Evolutionary conservation across 2,329 filamentous ascomycete genomes (phyloP), one percentile per base, ranked within the genome.

Genomic region (Xylaria multiplex): DNA sequence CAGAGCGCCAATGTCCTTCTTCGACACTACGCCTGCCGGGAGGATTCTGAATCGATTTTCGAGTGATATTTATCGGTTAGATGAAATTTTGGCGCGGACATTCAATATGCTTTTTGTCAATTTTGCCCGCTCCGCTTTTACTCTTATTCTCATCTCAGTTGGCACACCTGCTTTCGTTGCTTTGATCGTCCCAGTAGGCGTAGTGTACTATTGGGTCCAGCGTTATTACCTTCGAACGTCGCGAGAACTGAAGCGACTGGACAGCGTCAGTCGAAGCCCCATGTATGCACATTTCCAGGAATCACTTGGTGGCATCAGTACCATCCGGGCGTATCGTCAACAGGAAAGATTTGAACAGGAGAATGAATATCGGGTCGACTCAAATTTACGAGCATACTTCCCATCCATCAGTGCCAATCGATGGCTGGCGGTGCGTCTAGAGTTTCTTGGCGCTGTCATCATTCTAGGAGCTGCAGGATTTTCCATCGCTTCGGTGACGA

Each of bases 261-360:
- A 99, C 80, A 97, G 94, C 77, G 91, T 98, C 72, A 97, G 91
- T 77, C 90, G 93, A 74, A 97, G 94, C 78, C 96, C 96, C 30
- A 97, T 99, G 74, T 99, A 94, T 78, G 96, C 96, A 6, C 96
- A 99, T 79, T 99, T 99, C 82, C 96, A 99, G 77, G 96, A 99
- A 81, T 96, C 93, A 1, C 87, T 99, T 9, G 95, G 93, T 68
- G 96, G 96, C 49, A 91, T 97, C 76, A 93, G 92, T 66, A 99
- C 96, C 11, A 98, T 99, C 75, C 91, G 96, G 71, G 96, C 96
- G 42, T 99, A 97, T 82, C 87, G 91, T 68, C 95, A 99, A 78
- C 90, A 97, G 79, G 84, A 89, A 70, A 87, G 96, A 64, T 99
- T 99, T 79, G 88, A 92, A 68, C 83, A 92, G 65, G 96, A 99